These are phyloP conservation scores for Pugionium cornutum DNA, from an alignment of 345 rosid species.

Conservation along the genomic window DNA sequence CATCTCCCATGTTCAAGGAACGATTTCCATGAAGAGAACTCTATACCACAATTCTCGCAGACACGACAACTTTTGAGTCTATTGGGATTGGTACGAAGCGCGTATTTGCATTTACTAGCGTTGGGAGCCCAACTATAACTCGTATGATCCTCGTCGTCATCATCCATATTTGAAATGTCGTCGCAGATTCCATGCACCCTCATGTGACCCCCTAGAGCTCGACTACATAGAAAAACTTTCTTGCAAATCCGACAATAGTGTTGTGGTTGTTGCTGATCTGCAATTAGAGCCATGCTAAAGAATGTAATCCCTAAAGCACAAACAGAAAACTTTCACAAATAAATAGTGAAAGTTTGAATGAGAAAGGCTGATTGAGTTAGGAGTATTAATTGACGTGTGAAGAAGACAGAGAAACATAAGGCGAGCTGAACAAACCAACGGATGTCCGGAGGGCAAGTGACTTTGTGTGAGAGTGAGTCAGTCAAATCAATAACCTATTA, in stretches of 20 bases:
- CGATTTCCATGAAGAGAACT: slow-evolving; percentile 79
- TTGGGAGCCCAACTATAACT: slow-evolving; percentile 51
- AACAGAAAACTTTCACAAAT: not conserved
- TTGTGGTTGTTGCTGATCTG: slow-evolving; percentile 44
- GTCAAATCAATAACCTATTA: slow-evolving; percentile 27
- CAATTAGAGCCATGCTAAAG: slow-evolving; percentile 23
- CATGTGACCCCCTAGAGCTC: slow-evolving; percentile 69
- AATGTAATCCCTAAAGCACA: not conserved
- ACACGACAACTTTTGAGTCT: slow-evolving; percentile 60
- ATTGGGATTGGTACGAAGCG: slow-evolving; percentile 64
- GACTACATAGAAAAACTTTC: slow-evolving; percentile 59
- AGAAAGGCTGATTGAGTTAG: not conserved
- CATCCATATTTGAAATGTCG: slow-evolving; percentile 37
- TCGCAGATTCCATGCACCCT: slow-evolving; percentile 63
- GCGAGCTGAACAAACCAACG: slow-evolving; percentile 23
- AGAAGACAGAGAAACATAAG: slow-evolving; percentile 21
- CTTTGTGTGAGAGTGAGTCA: slow-evolving; percentile 31
- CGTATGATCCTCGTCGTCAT: slow-evolving; percentile 52
- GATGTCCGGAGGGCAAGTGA: slow-evolving; percentile 30
- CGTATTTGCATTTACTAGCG: slow-evolving; percentile 60
- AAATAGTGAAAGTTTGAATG: not conserved
- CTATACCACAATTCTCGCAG: slow-evolving; percentile 77
- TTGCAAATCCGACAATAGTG: slow-evolving; percentile 65
- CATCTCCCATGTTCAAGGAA: slow-evolving; percentile 82
- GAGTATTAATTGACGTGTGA: slow-evolving; percentile 23